A percentile compares a stretch with the other conserved stretches of the same genome.
Conservation (phyloP, 106 monocot genomes). For the Dactylorhiza incarnata region DNA sequence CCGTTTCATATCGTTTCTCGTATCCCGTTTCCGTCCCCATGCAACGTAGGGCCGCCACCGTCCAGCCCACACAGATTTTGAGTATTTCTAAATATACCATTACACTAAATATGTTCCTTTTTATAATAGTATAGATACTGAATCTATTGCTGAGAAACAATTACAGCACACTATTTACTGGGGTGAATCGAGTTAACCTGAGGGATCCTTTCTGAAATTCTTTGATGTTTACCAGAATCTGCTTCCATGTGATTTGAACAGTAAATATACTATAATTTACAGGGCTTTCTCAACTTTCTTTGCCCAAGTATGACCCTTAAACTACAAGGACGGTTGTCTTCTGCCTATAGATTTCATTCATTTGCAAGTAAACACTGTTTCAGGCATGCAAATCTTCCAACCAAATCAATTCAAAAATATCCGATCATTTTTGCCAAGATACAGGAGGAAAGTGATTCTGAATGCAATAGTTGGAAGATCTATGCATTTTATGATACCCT, state of each 20-base stretch:
- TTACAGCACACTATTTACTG: not conserved
- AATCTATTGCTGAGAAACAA: not conserved
- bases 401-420: conserved; percentile 8
- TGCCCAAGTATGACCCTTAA: not conserved
- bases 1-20: too few relatives aligned
- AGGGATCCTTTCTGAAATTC: not conserved
- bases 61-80: too few relatives aligned
- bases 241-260: not conserved
- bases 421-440: conserved; percentile 7
- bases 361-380: not conserved
- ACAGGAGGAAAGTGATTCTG: conserved; percentile 11
- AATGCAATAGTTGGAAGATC: conserved; percentile 13
- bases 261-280: not conserved
- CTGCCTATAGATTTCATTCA: conserved; percentile 4
- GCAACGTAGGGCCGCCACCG: too few relatives aligned
- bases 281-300: not conserved
- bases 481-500: conserved; percentile 12
- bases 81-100: too few relatives aligned
- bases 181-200: not conserved
- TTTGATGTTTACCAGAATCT: not conserved
- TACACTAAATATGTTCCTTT: too few relatives aligned
- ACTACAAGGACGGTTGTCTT: not conserved
- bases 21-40: too few relatives aligned
- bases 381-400: conserved; percentile 8
- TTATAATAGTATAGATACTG: too few relatives aligned